These are phyloP conservation scores for Atkinsonella texensis DNA, from an alignment of 2,329 filamentous ascomycete genomes.

Conservation along the genomic window DNA sequence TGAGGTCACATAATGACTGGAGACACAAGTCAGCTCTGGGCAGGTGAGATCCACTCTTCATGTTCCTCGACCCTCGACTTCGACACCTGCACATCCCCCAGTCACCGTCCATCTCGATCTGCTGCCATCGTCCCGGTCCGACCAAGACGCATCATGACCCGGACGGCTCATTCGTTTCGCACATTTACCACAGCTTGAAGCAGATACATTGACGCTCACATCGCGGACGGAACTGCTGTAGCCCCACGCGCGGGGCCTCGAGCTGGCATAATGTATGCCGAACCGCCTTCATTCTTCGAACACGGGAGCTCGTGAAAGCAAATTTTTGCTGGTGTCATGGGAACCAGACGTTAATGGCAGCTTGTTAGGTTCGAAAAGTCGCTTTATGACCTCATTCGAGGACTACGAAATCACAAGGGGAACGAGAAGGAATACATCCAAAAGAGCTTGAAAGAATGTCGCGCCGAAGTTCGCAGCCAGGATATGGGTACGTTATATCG, in stretches of 20 bases:
- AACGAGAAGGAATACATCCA: constrained; percentile 93
- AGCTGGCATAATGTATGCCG: constrained; percentile 1
- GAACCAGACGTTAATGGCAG: not conserved
- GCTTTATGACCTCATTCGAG: constrained; percentile 95
- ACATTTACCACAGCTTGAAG: constrained; percentile 10
- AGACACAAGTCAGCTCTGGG: not conserved
- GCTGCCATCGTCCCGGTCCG: not conserved
- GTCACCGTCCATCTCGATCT: not conserved
- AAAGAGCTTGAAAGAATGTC: constrained; percentile 88
- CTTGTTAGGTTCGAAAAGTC: constrained; percentile 89
- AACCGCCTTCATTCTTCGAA: not conserved
- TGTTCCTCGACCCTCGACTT: not conserved
- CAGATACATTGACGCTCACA: constrained; percentile 3
- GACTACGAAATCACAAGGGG: constrained; percentile 89
- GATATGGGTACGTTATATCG: constrained; percentile 62
- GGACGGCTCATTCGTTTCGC: constrained; percentile 8
- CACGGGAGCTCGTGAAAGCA: not conserved
- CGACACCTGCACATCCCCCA: not conserved
- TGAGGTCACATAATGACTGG: too few relatives aligned
- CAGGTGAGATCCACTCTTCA: not conserved
- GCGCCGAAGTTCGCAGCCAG: constrained; percentile 78
- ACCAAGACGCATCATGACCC: constrained; percentile 13
- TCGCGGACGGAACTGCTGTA: not conserved
- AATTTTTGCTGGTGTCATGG: not conserved
- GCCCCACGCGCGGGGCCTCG: constrained; percentile 18